These are phyloP conservation scores for Penicillium herquei DNA, from an alignment of 495 filamentous ascomycete species.

Conservation along the genomic window DNA sequence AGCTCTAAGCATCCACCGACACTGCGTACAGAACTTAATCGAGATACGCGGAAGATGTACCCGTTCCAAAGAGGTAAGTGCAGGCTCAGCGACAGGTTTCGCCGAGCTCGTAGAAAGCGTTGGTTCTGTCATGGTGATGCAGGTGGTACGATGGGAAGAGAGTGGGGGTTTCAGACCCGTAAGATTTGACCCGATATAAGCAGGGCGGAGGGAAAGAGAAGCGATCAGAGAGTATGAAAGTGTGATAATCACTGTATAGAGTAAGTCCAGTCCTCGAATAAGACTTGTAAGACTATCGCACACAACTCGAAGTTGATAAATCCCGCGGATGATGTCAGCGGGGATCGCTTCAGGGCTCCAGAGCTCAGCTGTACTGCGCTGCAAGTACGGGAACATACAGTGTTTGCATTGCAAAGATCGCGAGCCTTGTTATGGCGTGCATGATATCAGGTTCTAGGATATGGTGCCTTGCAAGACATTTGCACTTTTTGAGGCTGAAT, in stretches of 20 bases:
- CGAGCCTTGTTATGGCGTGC: neutral
- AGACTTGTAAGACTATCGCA: too few species aligned
- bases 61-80: slow-evolving; percentile 15
- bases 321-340: slow-evolving; percentile 39
- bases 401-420: neutral
- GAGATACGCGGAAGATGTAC: slow-evolving; percentile 61
- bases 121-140: slow-evolving; percentile 22
- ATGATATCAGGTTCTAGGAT: neutral
- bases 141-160: neutral
- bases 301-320: neutral
- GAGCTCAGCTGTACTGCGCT: too few species aligned
- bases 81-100: slow-evolving; percentile 6
- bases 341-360: slow-evolving; percentile 10
- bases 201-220: neutral
- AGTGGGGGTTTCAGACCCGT: neutral
- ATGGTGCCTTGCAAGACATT: neutral
- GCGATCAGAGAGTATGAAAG: too few species aligned
- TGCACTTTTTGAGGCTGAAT: too few species aligned
- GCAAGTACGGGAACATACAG: neutral
- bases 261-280: too few species aligned
- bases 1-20: slow-evolving; percentile 88
- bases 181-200: neutral
- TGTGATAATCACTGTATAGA: too few species aligned
- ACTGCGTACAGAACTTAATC: slow-evolving; percentile 80
- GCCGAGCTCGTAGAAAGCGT: slow-evolving; percentile 6